Evolutionary conservation across 805 yeast species (phyloP), one percentile per base, ranked within the genome.

Genomic region (Pichia ethanolica): DNA sequence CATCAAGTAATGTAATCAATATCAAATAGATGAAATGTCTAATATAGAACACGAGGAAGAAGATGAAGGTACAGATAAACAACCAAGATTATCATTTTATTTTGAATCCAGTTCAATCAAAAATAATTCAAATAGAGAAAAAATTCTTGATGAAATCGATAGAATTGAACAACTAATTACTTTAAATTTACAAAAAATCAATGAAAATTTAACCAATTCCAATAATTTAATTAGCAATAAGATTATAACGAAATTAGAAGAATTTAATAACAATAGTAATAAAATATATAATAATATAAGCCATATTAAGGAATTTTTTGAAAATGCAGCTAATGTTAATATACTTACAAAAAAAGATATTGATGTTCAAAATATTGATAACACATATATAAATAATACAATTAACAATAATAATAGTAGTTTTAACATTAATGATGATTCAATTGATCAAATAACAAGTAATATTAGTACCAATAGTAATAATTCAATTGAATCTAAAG

Each of bases 251-350:
- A 71, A 78, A 11, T 74, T 89, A 26, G 75, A 78, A 53, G 70
- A 72, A 42, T 87, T 86, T 59, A 78, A 83, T 20, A 59, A 61
- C 12, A 76, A 77, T 39, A 79, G 88, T 12, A 75, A 72, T 39
- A 71, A 76, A 34, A 79, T 86, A 4, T 81, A 89, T 83, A 67
- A 72, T 33, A 82, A 82, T 48, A 81, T 79, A 7, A 75, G 77
- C 49, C 86, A 87, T 65, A 82, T 95, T 83, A 86, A 86, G 60
- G 75, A 76, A 34, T 83, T 89, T 65, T 78, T 88, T 57, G 95
- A 89, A 46, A 63, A 64, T 50, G 66, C 67, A 28, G 68, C 69
- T 3, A 59, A 64, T 46, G 69, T 62, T 34, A 64, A 60, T 41
- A 60, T 65, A 25, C 49, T 56, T 32, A 61, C 57, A 10, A 46